Conservation (phyloP, 1,284 basidiomycete genomes). For the Puccinia horiana region DNA sequence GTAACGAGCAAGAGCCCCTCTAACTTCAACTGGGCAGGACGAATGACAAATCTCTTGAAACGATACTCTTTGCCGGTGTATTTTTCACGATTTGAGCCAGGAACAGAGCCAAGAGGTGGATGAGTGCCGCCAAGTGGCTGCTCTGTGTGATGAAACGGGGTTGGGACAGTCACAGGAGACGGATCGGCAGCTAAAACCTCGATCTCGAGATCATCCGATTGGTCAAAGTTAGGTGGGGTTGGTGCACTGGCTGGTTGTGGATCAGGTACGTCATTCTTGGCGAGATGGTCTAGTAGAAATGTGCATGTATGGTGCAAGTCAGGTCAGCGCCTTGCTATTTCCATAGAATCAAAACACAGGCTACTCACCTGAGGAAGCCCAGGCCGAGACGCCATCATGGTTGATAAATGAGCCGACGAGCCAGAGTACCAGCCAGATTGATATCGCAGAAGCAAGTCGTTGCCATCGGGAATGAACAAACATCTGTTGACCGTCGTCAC, state of each 20-base stretch:
- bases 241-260: constrained; percentile 45
- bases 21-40: constrained; percentile 35
- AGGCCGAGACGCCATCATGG: background rate
- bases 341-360: too few relatives aligned
- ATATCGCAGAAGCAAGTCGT: background rate
- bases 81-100: background rate
- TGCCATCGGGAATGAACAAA: background rate
- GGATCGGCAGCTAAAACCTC: constrained; percentile 21
- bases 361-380: background rate
- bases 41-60: constrained; percentile 43
- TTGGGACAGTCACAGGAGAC: constrained; percentile 30
- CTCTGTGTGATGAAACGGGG: background rate
- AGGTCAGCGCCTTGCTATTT: background rate
- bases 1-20: constrained; percentile 23
- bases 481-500: constrained; percentile 8
- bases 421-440: constrained; percentile 10
- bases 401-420: background rate
- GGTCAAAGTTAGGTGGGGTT: constrained; percentile 25
- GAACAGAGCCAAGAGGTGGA: background rate
- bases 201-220: constrained; percentile 21
- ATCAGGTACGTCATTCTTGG: constrained; percentile 20
- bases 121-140: background rate
- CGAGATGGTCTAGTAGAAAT: background rate
- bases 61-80: constrained; percentile 42
- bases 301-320: too few relatives aligned